A percentile compares a stretch with the other conserved stretches of the same genome.
These are phyloP conservation scores for Orbilia blumenaviensis DNA, from an alignment of 2,329 filamentous ascomycete genomes.

Conservation along the genomic window DNA sequence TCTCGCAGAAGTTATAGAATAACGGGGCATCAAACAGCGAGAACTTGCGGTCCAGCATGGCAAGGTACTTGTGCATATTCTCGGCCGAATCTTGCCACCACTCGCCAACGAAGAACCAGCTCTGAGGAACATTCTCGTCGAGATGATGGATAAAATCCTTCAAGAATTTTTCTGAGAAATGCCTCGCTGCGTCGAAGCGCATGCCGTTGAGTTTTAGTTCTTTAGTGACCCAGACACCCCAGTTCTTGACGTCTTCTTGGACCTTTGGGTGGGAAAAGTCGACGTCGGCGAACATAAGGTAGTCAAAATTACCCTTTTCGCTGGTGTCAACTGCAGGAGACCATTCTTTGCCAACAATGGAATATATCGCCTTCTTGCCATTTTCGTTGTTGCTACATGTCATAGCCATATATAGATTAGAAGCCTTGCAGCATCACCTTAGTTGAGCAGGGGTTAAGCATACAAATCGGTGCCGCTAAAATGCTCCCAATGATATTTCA, in stretches of 20 bases:
- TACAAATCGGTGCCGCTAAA: slow-evolving; percentile 54
- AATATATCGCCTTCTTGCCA: slow-evolving; percentile 71
- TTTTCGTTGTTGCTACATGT: slow-evolving; percentile 58
- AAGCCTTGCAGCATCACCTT: background rate
- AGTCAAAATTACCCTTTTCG: slow-evolving; percentile 75
- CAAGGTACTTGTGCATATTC: slow-evolving; percentile 69
- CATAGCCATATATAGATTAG: background rate
- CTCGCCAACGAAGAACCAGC: slow-evolving; percentile 74
- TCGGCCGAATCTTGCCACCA: slow-evolving; percentile 72
- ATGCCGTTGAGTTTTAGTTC: slow-evolving; percentile 72
- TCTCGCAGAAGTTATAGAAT: slow-evolving; percentile 72
- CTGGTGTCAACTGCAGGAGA: slow-evolving; percentile 69
- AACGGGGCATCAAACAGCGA: slow-evolving; percentile 74
- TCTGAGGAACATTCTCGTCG: slow-evolving; percentile 64
- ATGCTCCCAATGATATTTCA: slow-evolving; percentile 70
- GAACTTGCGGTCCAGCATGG: slow-evolving; percentile 69
- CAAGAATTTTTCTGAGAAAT: slow-evolving; percentile 74
- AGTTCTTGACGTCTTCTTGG: slow-evolving; percentile 70
- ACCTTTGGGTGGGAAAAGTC: slow-evolving; percentile 74
- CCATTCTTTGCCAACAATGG: slow-evolving; percentile 74
- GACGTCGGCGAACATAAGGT: slow-evolving; percentile 76
- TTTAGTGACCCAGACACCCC: slow-evolving; percentile 74
- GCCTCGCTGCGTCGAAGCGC: slow-evolving; percentile 76
- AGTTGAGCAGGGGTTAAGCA: background rate
- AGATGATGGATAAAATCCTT: slow-evolving; percentile 71